phyloP scores from a whole-genome alignment of 2,329 filamentous ascomycete species.

The Xylariaceae sp. region DNA sequence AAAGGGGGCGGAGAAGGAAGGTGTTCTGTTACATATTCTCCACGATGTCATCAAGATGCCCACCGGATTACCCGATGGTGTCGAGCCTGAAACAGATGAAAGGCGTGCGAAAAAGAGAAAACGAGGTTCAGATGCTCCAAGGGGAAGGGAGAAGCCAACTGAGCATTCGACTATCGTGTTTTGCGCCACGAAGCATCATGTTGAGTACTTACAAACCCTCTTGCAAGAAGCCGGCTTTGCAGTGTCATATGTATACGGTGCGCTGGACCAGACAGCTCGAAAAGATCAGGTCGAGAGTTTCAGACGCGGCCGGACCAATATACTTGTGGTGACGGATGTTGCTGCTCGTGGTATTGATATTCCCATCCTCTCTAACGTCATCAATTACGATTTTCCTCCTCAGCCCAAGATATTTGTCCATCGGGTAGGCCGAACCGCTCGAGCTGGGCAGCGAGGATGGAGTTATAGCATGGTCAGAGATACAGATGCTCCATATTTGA shows the following conservation, averaged over 20 bases:
- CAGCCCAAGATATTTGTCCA: constrained; percentile 97
- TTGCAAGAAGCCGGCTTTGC: constrained; percentile 79
- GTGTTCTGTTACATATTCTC: constrained; percentile 80
- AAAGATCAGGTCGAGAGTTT: constrained; percentile 92
- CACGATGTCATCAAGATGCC: constrained; percentile 93
- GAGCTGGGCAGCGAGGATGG: constrained; percentile 91
- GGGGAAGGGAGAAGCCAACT: constrained; percentile 67
- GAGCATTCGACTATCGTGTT: constrained; percentile 94
- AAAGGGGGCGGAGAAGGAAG: constrained; percentile 91
- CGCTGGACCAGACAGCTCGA: constrained; percentile 88
- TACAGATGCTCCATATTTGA: constrained; percentile 82
- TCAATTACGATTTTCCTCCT: constrained; percentile 97
- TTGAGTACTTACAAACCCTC: constrained; percentile 85
- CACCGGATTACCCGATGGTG: constrained; percentile 53
- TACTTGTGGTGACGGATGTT: constrained; percentile 93
- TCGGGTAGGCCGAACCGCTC: constrained; percentile 89
- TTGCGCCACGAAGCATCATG: constrained; percentile 66
- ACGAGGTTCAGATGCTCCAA: constrained; percentile 49
- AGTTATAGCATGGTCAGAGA: constrained; percentile 89
- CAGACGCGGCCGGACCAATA: constrained; percentile 75
- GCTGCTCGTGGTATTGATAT: constrained; percentile 98
- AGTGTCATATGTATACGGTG: constrained; percentile 91
- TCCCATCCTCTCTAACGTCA: constrained; percentile 82
- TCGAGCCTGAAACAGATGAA: constrained; percentile 38
- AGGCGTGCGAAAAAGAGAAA: constrained; percentile 67